Percentiles rank a stretch among this genome's conserved stretches.
Conservation (phyloP, 208 protist species). For the Trypanosoma lewisi region DNA sequence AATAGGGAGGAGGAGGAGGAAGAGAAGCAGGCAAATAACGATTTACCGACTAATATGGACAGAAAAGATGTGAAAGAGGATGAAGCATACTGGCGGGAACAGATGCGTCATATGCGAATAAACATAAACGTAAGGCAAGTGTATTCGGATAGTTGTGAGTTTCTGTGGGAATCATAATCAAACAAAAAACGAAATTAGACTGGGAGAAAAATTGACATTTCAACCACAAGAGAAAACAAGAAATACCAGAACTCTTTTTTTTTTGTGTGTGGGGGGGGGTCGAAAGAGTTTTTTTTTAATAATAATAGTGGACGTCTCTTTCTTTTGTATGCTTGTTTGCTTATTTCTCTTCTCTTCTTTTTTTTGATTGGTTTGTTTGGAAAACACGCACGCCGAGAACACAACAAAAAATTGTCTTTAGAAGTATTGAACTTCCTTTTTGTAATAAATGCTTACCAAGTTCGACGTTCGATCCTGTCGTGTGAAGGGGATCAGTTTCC, state of each 20-base stretch:
- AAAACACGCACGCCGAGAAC: neutral
- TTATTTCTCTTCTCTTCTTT: slow-evolving; percentile 11
- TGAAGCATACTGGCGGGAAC: slow-evolving; percentile 78
- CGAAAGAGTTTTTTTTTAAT: too few species aligned
- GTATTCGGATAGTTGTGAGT: slow-evolving; percentile 55
- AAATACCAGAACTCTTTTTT: neutral
- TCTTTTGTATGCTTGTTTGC: neutral
- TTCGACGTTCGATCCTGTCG: slow-evolving; percentile 97
- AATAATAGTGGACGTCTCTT: neutral
- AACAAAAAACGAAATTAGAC: neutral
- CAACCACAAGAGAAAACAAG: neutral
- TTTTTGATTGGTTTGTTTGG: slow-evolving; percentile 2
- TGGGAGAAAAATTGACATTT: too few species aligned
- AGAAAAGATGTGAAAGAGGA: slow-evolving; percentile 21
- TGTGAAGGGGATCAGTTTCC: slow-evolving; percentile 99
- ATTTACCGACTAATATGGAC: too few species aligned
- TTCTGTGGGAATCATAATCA: slow-evolving; percentile 30
- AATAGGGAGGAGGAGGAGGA: slow-evolving; percentile 23
- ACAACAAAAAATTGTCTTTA: neutral
- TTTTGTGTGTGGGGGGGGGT: neutral
- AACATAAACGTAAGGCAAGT: slow-evolving; percentile 89
- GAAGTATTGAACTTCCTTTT: slow-evolving; percentile 10
- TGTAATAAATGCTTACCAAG: slow-evolving; percentile 92
- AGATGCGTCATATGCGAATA: slow-evolving; percentile 83
- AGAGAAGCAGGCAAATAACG: too few species aligned